These are phyloP conservation scores for Cutaneotrichosporon arboriforme DNA, from an alignment of 1,284 basidiomycete species.

Conservation along the genomic window DNA sequence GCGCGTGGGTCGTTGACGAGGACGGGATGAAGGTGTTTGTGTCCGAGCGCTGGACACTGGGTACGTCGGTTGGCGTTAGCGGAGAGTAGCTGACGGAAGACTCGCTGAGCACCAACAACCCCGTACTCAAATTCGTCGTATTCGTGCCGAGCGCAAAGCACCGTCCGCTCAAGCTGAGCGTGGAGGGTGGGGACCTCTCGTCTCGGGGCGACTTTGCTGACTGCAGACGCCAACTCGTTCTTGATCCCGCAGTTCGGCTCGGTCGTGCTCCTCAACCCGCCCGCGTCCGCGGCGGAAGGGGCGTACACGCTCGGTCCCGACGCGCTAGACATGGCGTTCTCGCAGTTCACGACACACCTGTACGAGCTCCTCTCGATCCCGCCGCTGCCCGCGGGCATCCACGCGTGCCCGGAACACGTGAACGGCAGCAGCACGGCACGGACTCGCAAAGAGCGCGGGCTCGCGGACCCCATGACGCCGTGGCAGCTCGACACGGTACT, in stretches of 20 bases:
- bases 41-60: slow-evolving; percentile 89
- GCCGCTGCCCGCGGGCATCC: slow-evolving; percentile 50
- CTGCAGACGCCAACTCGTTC: slow-evolving; percentile 53
- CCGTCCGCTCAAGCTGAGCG: slow-evolving; percentile 62
- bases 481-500: slow-evolving; percentile 78
- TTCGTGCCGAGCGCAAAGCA: slow-evolving; percentile 72
- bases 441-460: slow-evolving; percentile 3
- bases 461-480: slow-evolving; percentile 19
- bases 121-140: slow-evolving; percentile 85
- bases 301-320: slow-evolving; percentile 26
- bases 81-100: slow-evolving; percentile 24
- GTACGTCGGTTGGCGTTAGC: slow-evolving; percentile 50
- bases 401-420: slow-evolving; percentile 12
- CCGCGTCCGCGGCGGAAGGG: slow-evolving; percentile 11
- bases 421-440: background rate
- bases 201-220: background rate
- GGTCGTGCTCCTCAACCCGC: slow-evolving; percentile 71
- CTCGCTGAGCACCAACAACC: slow-evolving; percentile 65
- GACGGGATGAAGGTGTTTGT: slow-evolving; percentile 85
- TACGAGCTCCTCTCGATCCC: slow-evolving; percentile 72
- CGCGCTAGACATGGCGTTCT: slow-evolving; percentile 58
- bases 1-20: slow-evolving; percentile 59
- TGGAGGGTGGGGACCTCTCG: slow-evolving; percentile 57
- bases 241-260: slow-evolving; percentile 94
- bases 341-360: slow-evolving; percentile 69